These are phyloP conservation scores for Naganishia cerealis DNA, from an alignment of 1,284 basidiomycete species.

Conservation along the genomic window DNA sequence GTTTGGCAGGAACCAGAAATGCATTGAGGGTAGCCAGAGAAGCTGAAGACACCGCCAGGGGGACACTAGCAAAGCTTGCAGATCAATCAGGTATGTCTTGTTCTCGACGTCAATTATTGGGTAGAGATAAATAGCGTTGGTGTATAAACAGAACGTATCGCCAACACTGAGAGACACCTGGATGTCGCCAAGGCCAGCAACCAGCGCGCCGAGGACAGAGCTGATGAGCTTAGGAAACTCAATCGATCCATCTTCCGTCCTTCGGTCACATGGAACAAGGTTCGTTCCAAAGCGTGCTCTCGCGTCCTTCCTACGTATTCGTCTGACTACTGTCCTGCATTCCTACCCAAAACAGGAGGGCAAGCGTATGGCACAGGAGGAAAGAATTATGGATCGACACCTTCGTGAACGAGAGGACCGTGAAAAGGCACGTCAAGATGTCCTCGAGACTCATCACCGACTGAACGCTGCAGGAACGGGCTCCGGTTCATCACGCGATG, in stretches of 20 bases:
- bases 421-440: constrained; percentile 79
- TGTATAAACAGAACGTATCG: constrained; percentile 61
- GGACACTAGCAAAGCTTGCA: constrained; percentile 82
- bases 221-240: constrained; percentile 88
- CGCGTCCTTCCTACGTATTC: background rate
- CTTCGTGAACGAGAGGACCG: constrained; percentile 84
- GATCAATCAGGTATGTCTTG: constrained; percentile 80
- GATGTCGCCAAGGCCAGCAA: constrained; percentile 91
- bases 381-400: constrained; percentile 82
- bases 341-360: constrained; percentile 58
- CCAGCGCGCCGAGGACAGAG: constrained; percentile 84
- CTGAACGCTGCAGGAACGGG: constrained; percentile 64
- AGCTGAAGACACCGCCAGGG: constrained; percentile 90
- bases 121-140: background rate
- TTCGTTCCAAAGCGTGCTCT: constrained; percentile 35
- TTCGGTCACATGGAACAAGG: constrained; percentile 83
- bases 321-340: background rate
- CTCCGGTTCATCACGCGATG: constrained; percentile 18
- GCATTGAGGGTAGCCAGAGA: constrained; percentile 88
- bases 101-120: background rate
- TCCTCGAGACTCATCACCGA: constrained; percentile 81
- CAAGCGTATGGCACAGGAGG: constrained; percentile 86
- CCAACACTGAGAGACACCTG: constrained; percentile 92
- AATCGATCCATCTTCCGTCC: constrained; percentile 80
- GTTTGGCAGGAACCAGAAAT: constrained; percentile 80